Evolutionary conservation across 805 yeast species (phyloP).

Genomic region (Metschnikowia drakensbergensis): DNA sequence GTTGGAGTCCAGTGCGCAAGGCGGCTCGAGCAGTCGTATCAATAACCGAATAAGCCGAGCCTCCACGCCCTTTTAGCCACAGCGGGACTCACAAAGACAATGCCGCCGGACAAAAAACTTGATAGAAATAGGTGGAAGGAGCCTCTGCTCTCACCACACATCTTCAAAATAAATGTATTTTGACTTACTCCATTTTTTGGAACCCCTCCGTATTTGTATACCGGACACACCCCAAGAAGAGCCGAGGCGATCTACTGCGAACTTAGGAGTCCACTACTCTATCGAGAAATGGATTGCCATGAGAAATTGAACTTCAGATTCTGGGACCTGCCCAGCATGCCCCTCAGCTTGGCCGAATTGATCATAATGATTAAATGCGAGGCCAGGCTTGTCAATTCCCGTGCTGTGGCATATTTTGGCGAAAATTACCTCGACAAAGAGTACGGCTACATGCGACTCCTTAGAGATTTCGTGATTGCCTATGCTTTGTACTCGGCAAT

Average conservation of each 20-base stretch:
- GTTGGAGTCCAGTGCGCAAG: slow-evolving; percentile 27
- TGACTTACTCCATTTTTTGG: not conserved
- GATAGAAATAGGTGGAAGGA: too few relatives aligned
- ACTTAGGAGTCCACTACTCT: not conserved
- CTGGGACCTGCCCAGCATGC: not conserved
- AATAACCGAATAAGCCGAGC: slow-evolving; percentile 38
- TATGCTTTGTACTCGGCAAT: slow-evolving; percentile 14
- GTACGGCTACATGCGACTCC: slow-evolving; percentile 12
- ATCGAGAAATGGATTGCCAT: not conserved
- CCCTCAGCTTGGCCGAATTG: not conserved
- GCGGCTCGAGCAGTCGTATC: slow-evolving; percentile 28
- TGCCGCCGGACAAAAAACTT: too few relatives aligned
- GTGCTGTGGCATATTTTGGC: not conserved
- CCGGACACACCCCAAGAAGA: not conserved
- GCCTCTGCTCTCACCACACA: not conserved
- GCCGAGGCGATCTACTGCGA: not conserved
- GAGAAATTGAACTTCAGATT: not conserved
- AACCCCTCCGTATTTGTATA: not conserved
- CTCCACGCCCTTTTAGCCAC: slow-evolving; percentile 30
- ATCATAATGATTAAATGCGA: not conserved
- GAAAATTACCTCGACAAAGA: slow-evolving; percentile 2
- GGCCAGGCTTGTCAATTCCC: not conserved
- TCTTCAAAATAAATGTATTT: not conserved
- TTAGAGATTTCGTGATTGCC: slow-evolving; percentile 23
- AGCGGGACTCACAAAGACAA: not conserved